Evolutionary conservation across 495 filamentous ascomycete genomes (phyloP), one percentile per base, ranked within the genome.

Genomic region (Penicillium antarcticum): DNA sequence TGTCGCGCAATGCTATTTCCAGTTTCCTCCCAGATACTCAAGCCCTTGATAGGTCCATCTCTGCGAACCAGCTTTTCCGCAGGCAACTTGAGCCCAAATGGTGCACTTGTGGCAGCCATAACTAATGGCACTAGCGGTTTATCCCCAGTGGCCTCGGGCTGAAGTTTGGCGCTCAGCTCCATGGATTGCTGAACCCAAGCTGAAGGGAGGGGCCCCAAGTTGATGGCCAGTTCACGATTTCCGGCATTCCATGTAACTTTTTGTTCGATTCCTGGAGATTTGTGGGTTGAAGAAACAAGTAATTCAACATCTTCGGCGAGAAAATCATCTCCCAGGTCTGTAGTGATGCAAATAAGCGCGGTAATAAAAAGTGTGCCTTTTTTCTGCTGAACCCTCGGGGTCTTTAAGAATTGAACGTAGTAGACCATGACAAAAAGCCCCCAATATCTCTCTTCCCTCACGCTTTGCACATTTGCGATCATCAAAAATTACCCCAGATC

Each of bases 1-100:
- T 98, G 94, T 13, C 91, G 80, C 13, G 92, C 92, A 58, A 98
- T 96, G 63, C 89, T 96, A 64, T 97, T 91, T 6, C 92, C 92
- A 2, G 91, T 91, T 52, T 97, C 92, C 61, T 98, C 94, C 74
- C 87, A 87, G 17, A 97, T 80, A 43, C 52, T 59, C 34, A 82
- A 57, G 9, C 41, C 21, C 32, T 55, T 6, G 46, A 42, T 11
- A 59, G 62, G 53, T 73, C 1, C 80, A 70, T 45, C 83, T 73
- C 48, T 82, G 73, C 5, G 26, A 13, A 87, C 72, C 39, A 74
- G 61, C 29, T 71, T 74, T n/a, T 74, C 75, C 0, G 77, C 71
- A 11, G 71, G 66, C 0, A 65, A 65, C 10, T 69, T 60, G 7
- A 62, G 43, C 7, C 68, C 62, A 43, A 87, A 73, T 3, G 67